Conservation (phyloP, 2,329 filamentous ascomycete species). For the Dactylonectria macrodidyma region DNA sequence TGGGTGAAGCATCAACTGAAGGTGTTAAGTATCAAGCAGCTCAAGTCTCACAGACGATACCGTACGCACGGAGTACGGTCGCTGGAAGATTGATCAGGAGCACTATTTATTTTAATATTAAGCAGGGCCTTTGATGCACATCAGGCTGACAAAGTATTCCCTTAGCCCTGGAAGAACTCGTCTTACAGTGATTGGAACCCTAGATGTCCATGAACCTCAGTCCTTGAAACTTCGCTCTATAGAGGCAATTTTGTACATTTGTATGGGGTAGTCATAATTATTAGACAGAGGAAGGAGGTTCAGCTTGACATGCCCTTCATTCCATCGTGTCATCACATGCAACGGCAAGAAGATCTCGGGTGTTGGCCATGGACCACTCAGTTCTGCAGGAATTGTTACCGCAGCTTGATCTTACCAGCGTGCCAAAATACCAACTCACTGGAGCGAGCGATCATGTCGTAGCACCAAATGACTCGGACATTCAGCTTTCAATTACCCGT, state of each 20-base stretch:
- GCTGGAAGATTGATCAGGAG: too few relatives aligned
- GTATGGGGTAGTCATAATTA: background rate
- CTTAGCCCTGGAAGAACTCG: too few relatives aligned
- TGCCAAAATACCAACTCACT: background rate
- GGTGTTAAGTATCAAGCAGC: background rate
- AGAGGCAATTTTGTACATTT: background rate
- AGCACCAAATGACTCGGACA: background rate
- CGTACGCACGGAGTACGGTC: background rate
- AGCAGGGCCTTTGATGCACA: too few relatives aligned
- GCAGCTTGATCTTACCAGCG: background rate
- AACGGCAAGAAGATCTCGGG: background rate
- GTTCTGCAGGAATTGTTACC: background rate
- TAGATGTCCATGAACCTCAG: background rate
- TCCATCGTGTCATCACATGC: background rate
- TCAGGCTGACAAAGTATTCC: too few relatives aligned
- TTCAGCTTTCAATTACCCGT: background rate
- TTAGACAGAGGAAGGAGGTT: background rate
- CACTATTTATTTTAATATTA: too few relatives aligned
- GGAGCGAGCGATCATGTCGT: background rate
- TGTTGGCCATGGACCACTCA: background rate
- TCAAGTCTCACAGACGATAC: background rate
- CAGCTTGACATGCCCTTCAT: background rate
- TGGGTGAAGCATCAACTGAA: background rate
- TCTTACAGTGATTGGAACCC: too few relatives aligned
- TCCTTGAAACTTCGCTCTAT: background rate